Conservation (phyloP, 345 rosid species). For the Clarkia xantiana region DNA sequence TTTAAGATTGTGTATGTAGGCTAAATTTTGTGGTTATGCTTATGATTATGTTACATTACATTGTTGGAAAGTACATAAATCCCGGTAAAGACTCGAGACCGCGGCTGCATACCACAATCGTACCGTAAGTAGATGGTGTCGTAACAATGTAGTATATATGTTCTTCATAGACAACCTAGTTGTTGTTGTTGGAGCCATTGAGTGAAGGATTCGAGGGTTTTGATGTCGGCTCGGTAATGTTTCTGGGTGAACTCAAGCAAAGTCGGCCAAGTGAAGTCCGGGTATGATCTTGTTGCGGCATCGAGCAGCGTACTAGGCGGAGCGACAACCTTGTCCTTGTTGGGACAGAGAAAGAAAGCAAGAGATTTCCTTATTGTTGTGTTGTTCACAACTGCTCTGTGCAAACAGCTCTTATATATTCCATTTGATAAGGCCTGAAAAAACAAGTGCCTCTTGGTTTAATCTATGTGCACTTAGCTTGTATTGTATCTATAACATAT, state of each 20-base stretch:
- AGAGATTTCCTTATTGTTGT: constrained; percentile 31
- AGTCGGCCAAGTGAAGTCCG: constrained; percentile 41
- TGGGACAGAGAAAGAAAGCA: constrained; percentile 48
- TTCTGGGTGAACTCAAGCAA: constrained; percentile 45
- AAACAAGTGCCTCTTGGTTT: too few species aligned
- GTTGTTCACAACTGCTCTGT: constrained; percentile 48
- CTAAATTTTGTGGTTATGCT: too few species aligned
- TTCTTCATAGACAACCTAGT: too few species aligned
- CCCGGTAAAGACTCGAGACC: too few species aligned
- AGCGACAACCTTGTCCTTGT: constrained; percentile 24
- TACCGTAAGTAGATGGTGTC: too few species aligned
- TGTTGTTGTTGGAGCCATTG: constrained; percentile 20
- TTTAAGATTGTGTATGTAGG: too few species aligned
- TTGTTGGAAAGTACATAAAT: too few species aligned
- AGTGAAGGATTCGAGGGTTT: constrained; percentile 36
- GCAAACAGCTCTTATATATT: constrained; percentile 49
- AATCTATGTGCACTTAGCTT: too few species aligned
- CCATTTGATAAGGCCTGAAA: constrained; percentile 49
- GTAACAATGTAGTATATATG: too few species aligned
- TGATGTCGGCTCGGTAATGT: constrained; percentile 40
- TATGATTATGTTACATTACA: too few species aligned
- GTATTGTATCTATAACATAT: too few species aligned
- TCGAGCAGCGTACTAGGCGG: constrained; percentile 28
- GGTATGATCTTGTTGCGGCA: constrained; percentile 24
- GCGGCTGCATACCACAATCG: too few species aligned